Evolutionary conservation across 345 rosid species (phyloP), one percentile per base, ranked within the genome.

Genomic region (Corchorus capsularis): DNA sequence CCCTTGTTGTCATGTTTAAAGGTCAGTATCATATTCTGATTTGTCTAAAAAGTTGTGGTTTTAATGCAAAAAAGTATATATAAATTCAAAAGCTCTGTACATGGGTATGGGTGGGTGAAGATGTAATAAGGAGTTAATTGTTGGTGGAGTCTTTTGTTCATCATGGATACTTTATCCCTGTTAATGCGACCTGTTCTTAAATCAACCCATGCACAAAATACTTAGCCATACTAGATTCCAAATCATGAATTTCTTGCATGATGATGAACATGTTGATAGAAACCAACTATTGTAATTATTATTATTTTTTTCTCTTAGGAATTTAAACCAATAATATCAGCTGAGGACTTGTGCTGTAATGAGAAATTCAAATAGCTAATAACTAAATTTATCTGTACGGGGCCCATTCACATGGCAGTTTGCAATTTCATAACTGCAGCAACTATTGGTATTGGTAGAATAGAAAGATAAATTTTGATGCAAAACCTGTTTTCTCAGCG

Each of bases 1-100:
- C 99, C 46, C 87, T 96, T 77, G 97, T 96, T 35, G 99, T 96
- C 53, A 96, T 96, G 99, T 96, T 98, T 52, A 96, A 96, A 89
- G 99, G 99, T 96, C 70, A 68, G 82, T 60, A 67, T 72, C 17
- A 63, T 75, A 19, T 47, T 75, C 43, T 78, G 20, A 13, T 35
- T 39, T 34, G 63, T 69, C 17, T 53, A 52, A 9, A 69, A 8
- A 45, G 56, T 39, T 27, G 3, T 34, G 57, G 47, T 59, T 34
- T 59, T 46, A 3, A 35, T 53, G 73, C 8, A 50, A 22, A 15
- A 50, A 69, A 32, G 15, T 4, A 17, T 13, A 20, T 46, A 65
- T 16, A 32, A 69, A 69, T 49, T 8, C 41, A 8, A 1, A 69
- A 34, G 45, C 43, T 34, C 46, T 50, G 20, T 6, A 67, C 19